Percentiles rank a stretch among this genome's conserved stretches.
Evolutionary conservation across 495 filamentous ascomycete genomes (phyloP).

Genomic region (Neohortaea acidophila): DNA sequence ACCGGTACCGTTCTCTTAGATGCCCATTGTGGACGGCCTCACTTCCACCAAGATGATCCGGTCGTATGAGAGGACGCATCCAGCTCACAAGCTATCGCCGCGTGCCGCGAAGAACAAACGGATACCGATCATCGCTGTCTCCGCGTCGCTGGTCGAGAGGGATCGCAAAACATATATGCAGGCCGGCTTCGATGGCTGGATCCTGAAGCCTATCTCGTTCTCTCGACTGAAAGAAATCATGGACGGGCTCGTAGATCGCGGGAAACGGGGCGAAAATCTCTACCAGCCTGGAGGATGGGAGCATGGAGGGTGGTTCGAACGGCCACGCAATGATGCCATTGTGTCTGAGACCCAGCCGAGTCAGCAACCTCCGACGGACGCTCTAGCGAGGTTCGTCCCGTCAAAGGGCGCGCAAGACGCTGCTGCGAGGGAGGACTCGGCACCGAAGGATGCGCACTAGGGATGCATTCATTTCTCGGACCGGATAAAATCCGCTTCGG

Average conservation of each 20-base stretch:
- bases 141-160: conserved; percentile 65
- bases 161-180: conserved; percentile 54
- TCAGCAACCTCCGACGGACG: conserved; percentile 7
- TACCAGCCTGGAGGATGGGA: conserved; percentile 28
- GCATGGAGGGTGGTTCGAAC: conserved; percentile 27
- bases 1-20: conserved; percentile 39
- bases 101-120: conserved; percentile 37
- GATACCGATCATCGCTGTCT: conserved; percentile 80
- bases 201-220: conserved; percentile 35
- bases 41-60: conserved; percentile 74
- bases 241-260: conserved; percentile 24
- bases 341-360: conserved; percentile 16
- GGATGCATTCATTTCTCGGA: too few relatives aligned
- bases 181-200: conserved; percentile 86
- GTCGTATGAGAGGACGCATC: conserved; percentile 40
- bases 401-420: conserved; percentile 10
- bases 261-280: conserved; percentile 18
- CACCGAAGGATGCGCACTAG: too few relatives aligned
- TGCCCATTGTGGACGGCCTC: conserved; percentile 86
- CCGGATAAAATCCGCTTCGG: too few relatives aligned
- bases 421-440: too few relatives aligned
- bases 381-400: conserved; percentile 2
- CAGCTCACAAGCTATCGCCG: conserved; percentile 29
- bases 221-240: conserved; percentile 25
- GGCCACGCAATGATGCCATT: conserved; percentile 15